These are phyloP conservation scores for Pythium grandisporangium DNA, from an alignment of 352 stramenopile genomes.

Conservation along the genomic window DNA sequence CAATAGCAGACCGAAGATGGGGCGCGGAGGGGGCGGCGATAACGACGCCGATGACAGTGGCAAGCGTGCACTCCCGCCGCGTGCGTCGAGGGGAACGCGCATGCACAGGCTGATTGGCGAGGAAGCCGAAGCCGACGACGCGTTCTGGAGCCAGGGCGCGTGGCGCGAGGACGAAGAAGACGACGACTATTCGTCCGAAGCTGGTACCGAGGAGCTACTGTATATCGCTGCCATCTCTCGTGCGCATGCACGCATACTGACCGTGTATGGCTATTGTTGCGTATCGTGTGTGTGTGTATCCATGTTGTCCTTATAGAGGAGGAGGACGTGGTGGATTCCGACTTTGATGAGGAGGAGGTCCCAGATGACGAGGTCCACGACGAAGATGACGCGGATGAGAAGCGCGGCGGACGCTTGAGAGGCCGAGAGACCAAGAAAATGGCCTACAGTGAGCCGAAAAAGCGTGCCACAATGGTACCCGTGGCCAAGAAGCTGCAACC, in stretches of 20 bases:
- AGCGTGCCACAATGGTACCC: no score
- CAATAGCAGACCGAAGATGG: no score
- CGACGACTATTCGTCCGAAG: slow-evolving; percentile 85
- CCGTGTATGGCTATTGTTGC: no score
- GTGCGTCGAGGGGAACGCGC: slow-evolving; percentile 56
- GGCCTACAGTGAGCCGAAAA: slow-evolving; percentile 21
- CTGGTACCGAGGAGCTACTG: slow-evolving; percentile 31
- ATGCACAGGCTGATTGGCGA: slow-evolving; percentile 83
- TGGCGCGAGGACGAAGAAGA: slow-evolving; percentile 81
- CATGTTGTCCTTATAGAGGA: slow-evolving; percentile 47
- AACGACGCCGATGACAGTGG: not conserved
- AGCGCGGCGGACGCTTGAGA: slow-evolving; percentile 1
- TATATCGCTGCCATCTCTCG: no score
- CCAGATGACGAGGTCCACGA: slow-evolving; percentile 76
- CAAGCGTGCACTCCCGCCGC: slow-evolving; percentile 33
- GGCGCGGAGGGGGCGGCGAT: no score
- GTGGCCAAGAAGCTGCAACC: no score
- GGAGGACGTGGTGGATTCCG: slow-evolving; percentile 81
- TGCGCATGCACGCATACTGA: no score
- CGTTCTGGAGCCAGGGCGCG: slow-evolving; percentile 81
- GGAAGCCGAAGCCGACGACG: slow-evolving; percentile 78
- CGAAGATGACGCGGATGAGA: slow-evolving; percentile 38
- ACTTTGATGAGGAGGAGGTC: slow-evolving; percentile 81
- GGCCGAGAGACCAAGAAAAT: slow-evolving; percentile 4
- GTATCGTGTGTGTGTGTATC: not conserved